A percentile compares a stretch with the other conserved stretches of the same genome.
Evolutionary conservation across 2,329 filamentous ascomycete species (phyloP).

Genomic region (Colletotrichum caudatum): DNA sequence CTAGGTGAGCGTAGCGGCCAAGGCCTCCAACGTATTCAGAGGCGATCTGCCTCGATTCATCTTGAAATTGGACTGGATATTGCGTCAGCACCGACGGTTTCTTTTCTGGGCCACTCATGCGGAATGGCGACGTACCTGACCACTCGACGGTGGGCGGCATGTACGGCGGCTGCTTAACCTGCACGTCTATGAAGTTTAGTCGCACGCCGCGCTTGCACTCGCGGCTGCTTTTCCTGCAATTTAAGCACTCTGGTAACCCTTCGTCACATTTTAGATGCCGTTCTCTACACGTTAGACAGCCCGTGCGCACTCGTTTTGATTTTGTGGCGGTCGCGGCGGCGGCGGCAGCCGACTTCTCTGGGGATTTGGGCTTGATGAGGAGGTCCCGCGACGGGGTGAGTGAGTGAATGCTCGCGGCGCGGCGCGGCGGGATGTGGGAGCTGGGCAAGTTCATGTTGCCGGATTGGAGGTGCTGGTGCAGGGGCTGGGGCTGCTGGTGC

Average conservation of each 20-base stretch:
- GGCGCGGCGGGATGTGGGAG: slow-evolving; percentile 42
- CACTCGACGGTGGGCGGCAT: slow-evolving; percentile 74
- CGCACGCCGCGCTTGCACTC: slow-evolving; percentile 87
- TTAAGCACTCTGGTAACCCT: slow-evolving; percentile 71
- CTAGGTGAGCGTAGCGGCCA: slow-evolving; percentile 74
- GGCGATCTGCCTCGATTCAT: slow-evolving; percentile 90
- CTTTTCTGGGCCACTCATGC: neutral
- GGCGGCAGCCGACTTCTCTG: slow-evolving; percentile 34
- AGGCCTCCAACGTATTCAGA: slow-evolving; percentile 88
- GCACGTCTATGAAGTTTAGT: slow-evolving; percentile 91
- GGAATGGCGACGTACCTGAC: slow-evolving; percentile 60
- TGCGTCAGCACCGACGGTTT: slow-evolving; percentile 10
- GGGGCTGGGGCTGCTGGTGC: no score
- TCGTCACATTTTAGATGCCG: slow-evolving; percentile 94
- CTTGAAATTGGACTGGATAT: slow-evolving; percentile 78
- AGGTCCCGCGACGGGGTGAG: slow-evolving; percentile 41
- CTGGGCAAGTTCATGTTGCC: slow-evolving; percentile 44
- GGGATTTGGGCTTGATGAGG: slow-evolving; percentile 33
- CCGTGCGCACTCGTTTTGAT: slow-evolving; percentile 88
- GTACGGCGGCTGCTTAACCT: slow-evolving; percentile 75
- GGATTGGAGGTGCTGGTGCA: slow-evolving; percentile 47
- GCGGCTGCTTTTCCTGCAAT: slow-evolving; percentile 89
- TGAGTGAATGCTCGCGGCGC: slow-evolving; percentile 40
- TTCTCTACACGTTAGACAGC: slow-evolving; percentile 90
- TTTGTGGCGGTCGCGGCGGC: slow-evolving; percentile 59